These are phyloP conservation scores for Mycena floridula DNA, from an alignment of 768 basidiomycete genomes.

Conservation along the genomic window DNA sequence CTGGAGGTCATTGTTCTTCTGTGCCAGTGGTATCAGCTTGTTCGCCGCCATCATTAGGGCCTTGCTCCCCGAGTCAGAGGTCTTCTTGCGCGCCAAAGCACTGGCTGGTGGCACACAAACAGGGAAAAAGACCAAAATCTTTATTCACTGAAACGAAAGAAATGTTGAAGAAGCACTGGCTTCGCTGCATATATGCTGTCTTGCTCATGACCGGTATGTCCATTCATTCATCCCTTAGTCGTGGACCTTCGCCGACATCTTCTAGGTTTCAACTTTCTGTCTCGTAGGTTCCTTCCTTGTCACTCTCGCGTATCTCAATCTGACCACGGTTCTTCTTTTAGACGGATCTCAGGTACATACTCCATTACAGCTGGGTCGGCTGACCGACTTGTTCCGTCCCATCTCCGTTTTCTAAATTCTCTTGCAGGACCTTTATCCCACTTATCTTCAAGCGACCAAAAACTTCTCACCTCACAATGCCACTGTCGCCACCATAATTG, in stretches of 20 bases:
- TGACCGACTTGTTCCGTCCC: no score
- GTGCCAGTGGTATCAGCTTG: slow-evolving; percentile 60
- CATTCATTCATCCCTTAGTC: slow-evolving; percentile 1
- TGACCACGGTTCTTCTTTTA: no score
- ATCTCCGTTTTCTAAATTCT: no score
- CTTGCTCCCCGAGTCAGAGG: slow-evolving; percentile 70
- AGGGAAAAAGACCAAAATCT: slow-evolving; percentile 55
- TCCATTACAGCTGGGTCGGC: no score
- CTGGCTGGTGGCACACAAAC: slow-evolving; percentile 41
- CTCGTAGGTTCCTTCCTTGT: no score
- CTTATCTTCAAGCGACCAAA: slow-evolving; percentile 62
- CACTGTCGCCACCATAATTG: slow-evolving; percentile 77
- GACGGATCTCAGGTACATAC: no score
- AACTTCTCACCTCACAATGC: slow-evolving; percentile 50
- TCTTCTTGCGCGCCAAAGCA: slow-evolving; percentile 63
- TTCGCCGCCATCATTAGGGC: slow-evolving; percentile 65
- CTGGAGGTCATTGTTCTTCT: slow-evolving; percentile 85
- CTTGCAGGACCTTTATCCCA: slow-evolving; percentile 68
- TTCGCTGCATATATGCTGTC: slow-evolving; percentile 77
- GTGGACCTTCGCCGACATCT: not conserved
- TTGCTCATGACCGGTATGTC: slow-evolving; percentile 64
- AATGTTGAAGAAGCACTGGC: slow-evolving; percentile 83
- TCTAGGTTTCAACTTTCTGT: slow-evolving; percentile 70
- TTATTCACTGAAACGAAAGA: slow-evolving; percentile 61
- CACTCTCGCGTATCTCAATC: no score